Evolutionary conservation across 345 rosid species (phyloP).

Genomic region (Pugionium cornutum): DNA sequence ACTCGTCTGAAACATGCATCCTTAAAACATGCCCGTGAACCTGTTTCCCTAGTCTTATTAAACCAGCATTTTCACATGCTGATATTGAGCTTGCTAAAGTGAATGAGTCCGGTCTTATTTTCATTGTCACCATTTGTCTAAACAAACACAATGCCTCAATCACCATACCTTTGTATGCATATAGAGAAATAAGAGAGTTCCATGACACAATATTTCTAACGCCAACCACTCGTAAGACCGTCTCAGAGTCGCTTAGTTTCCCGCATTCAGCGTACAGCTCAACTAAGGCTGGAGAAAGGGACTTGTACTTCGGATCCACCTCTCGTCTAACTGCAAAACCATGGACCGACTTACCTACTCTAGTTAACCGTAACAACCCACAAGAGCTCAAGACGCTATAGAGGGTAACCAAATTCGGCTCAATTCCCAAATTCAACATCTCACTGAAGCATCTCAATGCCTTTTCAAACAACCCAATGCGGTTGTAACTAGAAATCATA

Average conservation of each 20-base stretch:
- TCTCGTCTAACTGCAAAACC: constrained; percentile 54
- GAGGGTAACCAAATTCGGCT: constrained; percentile 64
- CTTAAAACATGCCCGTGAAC: constrained; percentile 62
- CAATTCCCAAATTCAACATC: constrained; percentile 50
- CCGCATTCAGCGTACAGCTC: constrained; percentile 67
- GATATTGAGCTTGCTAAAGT: constrained; percentile 70
- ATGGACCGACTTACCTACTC: constrained; percentile 74
- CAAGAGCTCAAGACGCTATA: constrained; percentile 68
- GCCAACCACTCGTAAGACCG: constrained; percentile 46
- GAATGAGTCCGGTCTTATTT: constrained; percentile 63
- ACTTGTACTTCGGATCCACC: constrained; percentile 46
- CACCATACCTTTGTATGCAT: constrained; percentile 52
- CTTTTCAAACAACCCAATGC: constrained; percentile 47
- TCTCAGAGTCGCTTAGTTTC: constrained; percentile 47
- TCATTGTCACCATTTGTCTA: constrained; percentile 51
- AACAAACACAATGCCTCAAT: constrained; percentile 52
- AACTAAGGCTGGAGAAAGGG: constrained; percentile 60
- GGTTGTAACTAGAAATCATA: constrained; percentile 69
- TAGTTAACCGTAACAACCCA: constrained; percentile 53
- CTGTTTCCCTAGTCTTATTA: constrained; percentile 58
- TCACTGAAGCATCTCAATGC: constrained; percentile 53
- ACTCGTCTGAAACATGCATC: constrained; percentile 47
- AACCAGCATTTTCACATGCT: constrained; percentile 58
- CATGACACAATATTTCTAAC: constrained; percentile 57
- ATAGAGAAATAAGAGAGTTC: constrained; percentile 70